Evolutionary conservation across 257 asterid genomes (phyloP).

Genomic region (Solanum piurae): DNA sequence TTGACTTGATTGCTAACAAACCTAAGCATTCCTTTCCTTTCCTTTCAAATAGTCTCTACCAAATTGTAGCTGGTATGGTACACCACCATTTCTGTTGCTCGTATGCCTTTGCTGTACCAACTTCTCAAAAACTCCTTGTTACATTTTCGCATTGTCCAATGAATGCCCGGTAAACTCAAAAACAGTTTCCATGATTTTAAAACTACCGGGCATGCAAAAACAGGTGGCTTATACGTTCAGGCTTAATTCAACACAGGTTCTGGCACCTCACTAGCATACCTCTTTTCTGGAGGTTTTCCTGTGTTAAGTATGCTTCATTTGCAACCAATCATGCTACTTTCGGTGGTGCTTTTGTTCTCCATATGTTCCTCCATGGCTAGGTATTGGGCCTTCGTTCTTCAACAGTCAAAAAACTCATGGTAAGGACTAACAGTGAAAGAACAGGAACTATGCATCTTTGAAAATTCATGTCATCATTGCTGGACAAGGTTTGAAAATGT

Average conservation of each 20-base stretch:
- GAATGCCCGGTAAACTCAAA: neutral
- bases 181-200: neutral
- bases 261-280: neutral
- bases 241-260: neutral
- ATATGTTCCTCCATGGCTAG: neutral
- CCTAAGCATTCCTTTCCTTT: neutral
- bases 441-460: neutral
- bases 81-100: neutral
- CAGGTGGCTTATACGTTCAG: neutral
- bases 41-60: neutral
- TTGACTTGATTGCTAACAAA: too few species aligned
- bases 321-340: neutral
- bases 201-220: neutral
- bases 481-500: neutral
- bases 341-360: neutral
- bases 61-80: neutral
- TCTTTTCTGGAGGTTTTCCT: neutral
- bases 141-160: neutral
- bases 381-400: neutral
- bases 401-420: neutral
- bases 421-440: neutral
- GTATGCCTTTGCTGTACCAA: neutral
- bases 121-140: neutral
- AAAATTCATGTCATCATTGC: neutral
- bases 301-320: neutral